Conservation (phyloP, 352 stramenopile genomes). For the Aphanomyces astaci region DNA sequence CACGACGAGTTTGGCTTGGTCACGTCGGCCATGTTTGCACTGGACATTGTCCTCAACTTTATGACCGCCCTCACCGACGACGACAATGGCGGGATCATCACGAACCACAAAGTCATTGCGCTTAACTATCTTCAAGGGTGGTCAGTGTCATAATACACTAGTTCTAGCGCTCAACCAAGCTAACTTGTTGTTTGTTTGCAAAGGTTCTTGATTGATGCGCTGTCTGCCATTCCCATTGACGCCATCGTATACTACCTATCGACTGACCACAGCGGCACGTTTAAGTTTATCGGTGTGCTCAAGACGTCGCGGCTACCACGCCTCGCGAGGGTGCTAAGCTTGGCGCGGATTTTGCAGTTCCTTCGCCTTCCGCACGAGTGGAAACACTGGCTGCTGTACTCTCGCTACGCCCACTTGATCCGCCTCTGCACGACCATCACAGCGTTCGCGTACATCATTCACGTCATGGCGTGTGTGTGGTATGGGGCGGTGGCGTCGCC, state of each 20-base stretch:
- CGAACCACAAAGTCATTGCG: slow-evolving; percentile 46
- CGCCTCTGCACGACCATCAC: slow-evolving; percentile 56
- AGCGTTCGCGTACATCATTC: slow-evolving; percentile 62
- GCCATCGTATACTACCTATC: slow-evolving; percentile 47
- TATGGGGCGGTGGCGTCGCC: slow-evolving; percentile 33
- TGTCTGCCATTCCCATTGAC: slow-evolving; percentile 69
- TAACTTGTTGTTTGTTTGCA: too few relatives aligned
- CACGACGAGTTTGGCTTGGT: background rate
- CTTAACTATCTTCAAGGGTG: slow-evolving; percentile 50
- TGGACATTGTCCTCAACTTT: slow-evolving; percentile 67
- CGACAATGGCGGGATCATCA: slow-evolving; percentile 42
- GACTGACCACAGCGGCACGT: slow-evolving; percentile 28
- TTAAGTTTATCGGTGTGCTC: slow-evolving; percentile 57
- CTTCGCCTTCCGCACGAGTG: slow-evolving; percentile 64
- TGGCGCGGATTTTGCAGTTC: slow-evolving; percentile 55
- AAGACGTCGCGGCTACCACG: slow-evolving; percentile 57
- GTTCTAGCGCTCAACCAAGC: too few relatives aligned
- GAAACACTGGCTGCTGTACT: slow-evolving; percentile 75
- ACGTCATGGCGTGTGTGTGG: slow-evolving; percentile 76
- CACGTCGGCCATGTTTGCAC: slow-evolving; percentile 45
- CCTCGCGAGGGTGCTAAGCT: slow-evolving; percentile 50
- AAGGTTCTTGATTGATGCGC: slow-evolving; percentile 70
- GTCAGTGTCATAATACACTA: slow-evolving; percentile 34
- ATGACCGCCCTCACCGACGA: slow-evolving; percentile 47
- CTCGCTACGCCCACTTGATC: slow-evolving; percentile 63